Conservation (phyloP, 2,329 filamentous ascomycete genomes). For the Exophiala mesophila region DNA sequence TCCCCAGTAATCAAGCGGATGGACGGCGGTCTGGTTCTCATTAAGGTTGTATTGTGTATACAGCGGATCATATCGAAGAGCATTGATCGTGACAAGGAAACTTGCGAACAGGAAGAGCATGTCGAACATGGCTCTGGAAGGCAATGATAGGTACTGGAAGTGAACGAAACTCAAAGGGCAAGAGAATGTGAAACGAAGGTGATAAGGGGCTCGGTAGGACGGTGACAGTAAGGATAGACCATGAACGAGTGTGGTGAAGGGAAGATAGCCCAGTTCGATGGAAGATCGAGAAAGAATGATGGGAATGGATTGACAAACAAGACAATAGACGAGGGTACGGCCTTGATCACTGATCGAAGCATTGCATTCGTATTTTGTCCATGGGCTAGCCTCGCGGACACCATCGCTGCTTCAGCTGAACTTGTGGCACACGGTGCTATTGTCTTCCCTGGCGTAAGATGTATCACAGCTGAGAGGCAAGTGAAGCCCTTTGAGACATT, state of each 20-base stretch:
- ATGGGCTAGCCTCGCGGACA: no score
- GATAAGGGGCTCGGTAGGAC: slow-evolving; percentile 8
- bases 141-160: not conserved
- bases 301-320: no score
- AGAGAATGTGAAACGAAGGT: slow-evolving; percentile 5
- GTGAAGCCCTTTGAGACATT: no score
- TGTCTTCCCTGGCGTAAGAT: no score
- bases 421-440: no score
- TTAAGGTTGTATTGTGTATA: slow-evolving; percentile 58
- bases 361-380: no score
- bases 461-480: no score
- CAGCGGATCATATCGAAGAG: slow-evolving; percentile 46
- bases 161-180: not conserved
- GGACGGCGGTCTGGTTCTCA: slow-evolving; percentile 51
- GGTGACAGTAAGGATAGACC: not conserved
- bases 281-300: no score
- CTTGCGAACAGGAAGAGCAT: slow-evolving; percentile 6
- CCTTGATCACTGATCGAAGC: no score
- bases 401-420: no score
- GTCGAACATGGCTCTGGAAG: slow-evolving; percentile 7
- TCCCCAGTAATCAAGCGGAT: slow-evolving; percentile 56
- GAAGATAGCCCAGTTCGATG: no score
- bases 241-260: not conserved
- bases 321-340: no score
- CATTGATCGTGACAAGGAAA: slow-evolving; percentile 13